Conservation (phyloP, 345 rosid species). For the Salix brachista region DNA sequence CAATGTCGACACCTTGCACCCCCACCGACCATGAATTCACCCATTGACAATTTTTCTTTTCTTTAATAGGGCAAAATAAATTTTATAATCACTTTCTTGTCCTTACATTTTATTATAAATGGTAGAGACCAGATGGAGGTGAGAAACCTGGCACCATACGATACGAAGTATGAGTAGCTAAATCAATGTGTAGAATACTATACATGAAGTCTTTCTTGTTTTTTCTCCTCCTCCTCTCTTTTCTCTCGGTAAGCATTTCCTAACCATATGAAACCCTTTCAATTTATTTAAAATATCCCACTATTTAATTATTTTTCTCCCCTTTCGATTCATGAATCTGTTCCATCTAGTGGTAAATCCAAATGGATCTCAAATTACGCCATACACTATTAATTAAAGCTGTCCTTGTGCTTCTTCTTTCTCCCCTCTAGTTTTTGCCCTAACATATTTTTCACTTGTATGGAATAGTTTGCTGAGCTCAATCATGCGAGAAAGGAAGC, state of each 20-base stretch:
- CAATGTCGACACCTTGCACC: neutral
- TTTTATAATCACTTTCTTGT: conserved; percentile 1
- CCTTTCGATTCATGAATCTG: neutral
- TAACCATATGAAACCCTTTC: neutral
- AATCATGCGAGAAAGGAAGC: conserved; percentile 50
- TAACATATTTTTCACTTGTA: neutral
- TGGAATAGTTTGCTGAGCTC: conserved; percentile 28
- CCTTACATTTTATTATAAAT: neutral
- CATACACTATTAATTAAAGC: neutral
- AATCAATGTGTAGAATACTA: neutral
- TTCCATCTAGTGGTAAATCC: neutral
- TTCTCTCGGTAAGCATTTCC: conserved; percentile 33
- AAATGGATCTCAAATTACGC: neutral
- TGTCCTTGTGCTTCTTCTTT: too few relatives aligned
- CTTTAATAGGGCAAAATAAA: neutral
- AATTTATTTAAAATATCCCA: neutral
- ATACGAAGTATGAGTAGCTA: neutral
- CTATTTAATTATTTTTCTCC: neutral
- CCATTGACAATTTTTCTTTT: neutral
- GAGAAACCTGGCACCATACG: neutral
- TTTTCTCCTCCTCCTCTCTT: conserved; percentile 21
- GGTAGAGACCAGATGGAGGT: neutral
- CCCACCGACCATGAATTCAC: neutral
- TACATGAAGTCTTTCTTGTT: conserved; percentile 30
- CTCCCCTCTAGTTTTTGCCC: neutral